Conservation (phyloP, 495 filamentous ascomycete genomes). For the Podospora didyma region DNA sequence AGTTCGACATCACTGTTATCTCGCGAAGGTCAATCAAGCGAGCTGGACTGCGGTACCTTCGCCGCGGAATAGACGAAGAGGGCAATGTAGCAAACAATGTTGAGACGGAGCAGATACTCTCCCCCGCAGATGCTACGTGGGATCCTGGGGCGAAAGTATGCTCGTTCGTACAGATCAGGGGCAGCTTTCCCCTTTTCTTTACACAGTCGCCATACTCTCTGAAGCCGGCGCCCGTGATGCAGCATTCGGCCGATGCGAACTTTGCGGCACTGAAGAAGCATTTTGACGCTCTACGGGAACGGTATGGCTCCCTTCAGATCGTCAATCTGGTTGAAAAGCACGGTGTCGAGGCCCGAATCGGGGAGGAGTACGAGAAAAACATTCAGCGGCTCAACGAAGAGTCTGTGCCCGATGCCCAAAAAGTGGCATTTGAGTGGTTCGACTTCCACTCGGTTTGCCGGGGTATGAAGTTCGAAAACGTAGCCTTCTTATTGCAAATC, state of each 20-base stretch:
- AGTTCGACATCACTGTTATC: slow-evolving; percentile 77
- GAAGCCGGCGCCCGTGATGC: slow-evolving; percentile 77
- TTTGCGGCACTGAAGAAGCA: slow-evolving; percentile 73
- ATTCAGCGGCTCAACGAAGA: slow-evolving; percentile 60
- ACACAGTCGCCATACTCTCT: slow-evolving; percentile 90
- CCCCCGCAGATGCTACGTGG: slow-evolving; percentile 52
- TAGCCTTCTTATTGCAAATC: slow-evolving; percentile 67
- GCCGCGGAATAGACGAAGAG: slow-evolving; percentile 85
- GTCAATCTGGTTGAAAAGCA: slow-evolving; percentile 85
- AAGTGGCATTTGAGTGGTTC: slow-evolving; percentile 82
- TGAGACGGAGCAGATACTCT: slow-evolving; percentile 91
- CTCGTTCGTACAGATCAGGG: slow-evolving; percentile 81
- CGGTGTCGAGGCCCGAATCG: slow-evolving; percentile 72
- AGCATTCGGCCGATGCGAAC: slow-evolving; percentile 73
- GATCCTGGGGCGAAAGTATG: slow-evolving; percentile 58
- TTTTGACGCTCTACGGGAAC: slow-evolving; percentile 58
- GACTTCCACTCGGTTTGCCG: slow-evolving; percentile 89
- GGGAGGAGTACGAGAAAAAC: slow-evolving; percentile 68
- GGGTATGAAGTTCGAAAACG: slow-evolving; percentile 97
- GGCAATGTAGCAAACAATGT: slow-evolving; percentile 87
- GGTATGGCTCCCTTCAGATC: slow-evolving; percentile 74
- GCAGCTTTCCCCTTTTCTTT: slow-evolving; percentile 89
- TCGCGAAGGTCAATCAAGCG: slow-evolving; percentile 80
- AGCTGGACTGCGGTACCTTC: slow-evolving; percentile 83
- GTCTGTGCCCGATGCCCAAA: slow-evolving; percentile 42